A percentile compares a stretch with the other conserved stretches of the same genome.
Evolutionary conservation across 2,329 filamentous ascomycete genomes (phyloP).

Genomic region (Ophiostoma ulmi): DNA sequence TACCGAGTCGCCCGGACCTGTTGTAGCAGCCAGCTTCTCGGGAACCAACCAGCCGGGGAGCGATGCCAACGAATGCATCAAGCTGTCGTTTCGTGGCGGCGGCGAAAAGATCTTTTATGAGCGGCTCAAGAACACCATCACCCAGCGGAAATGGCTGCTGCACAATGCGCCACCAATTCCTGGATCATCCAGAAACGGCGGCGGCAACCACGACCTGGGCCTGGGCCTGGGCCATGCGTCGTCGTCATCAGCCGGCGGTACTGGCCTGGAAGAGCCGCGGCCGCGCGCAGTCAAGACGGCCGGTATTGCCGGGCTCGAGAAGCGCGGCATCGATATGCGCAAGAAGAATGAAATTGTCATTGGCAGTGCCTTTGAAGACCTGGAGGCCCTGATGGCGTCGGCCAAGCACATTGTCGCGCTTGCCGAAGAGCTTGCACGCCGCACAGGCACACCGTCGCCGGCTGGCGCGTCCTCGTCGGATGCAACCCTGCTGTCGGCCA

Average conservation of each 20-base stretch:
- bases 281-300: slow-evolving; percentile 52
- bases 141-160: slow-evolving; percentile 92
- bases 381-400: slow-evolving; percentile 94
- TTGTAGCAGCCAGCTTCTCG: slow-evolving; percentile 42
- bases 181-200: slow-evolving; percentile 41
- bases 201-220: background rate
- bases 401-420: slow-evolving; percentile 94
- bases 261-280: slow-evolving; percentile 11
- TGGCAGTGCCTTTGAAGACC: slow-evolving; percentile 88
- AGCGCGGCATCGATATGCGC: slow-evolving; percentile 73
- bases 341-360: slow-evolving; percentile 93
- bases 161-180: slow-evolving; percentile 86
- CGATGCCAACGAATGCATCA: slow-evolving; percentile 70
- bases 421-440: slow-evolving; percentile 77
- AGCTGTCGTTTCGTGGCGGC: slow-evolving; percentile 83
- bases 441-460: slow-evolving; percentile 41
- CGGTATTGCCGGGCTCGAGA: slow-evolving; percentile 88
- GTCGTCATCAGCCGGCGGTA: slow-evolving; percentile 25
- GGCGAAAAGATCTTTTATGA: slow-evolving; percentile 90
- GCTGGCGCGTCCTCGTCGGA: slow-evolving; percentile 28
- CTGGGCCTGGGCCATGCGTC: background rate
- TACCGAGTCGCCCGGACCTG: slow-evolving; percentile 73
- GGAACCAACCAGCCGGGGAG: slow-evolving; percentile 29
- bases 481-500: slow-evolving; percentile 63
- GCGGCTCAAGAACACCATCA: slow-evolving; percentile 76